Evolutionary conservation across 352 stramenopile genomes (phyloP), one percentile per base, ranked within the genome.

Genomic region (Phytophthora pseudosyringae): DNA sequence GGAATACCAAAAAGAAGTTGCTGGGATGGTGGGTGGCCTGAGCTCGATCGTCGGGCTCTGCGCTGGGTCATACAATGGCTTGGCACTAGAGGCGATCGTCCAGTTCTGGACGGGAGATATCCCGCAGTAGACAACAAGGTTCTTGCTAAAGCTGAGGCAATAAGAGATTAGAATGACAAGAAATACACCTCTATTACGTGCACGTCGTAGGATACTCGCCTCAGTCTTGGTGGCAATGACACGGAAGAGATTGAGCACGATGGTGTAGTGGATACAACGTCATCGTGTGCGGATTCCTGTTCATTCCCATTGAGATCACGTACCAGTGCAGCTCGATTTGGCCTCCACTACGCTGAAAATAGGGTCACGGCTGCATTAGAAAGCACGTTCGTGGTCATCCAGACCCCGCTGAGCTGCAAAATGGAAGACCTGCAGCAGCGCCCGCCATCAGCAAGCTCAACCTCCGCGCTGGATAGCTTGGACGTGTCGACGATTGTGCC

Each of bases 1-100:
- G 13, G 86, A 92, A 55, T 89, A 84, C 57, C 81, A 94, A 56
- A 90, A 90, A 57, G 86, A 94, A 57, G 76, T 89, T 12, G 86
- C 82, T 0, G 86, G 86, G 7, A 94, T 94, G 81, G 76, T 91
- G 35, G 83, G 78, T 13, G 80, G 81, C 3, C 64, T 94, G 6
- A 81, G 78, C 35, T 79, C 76, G n/a, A 91, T 94, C 55, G 68
- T 91, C 25, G 86, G 86, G 9, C 77, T 94, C 12, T 94, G 83
- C 47, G 68, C 72, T 12, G 86, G 86, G 13, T 94, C 83, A 5
- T 94, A 94, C 72, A 87, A 89, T 21, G 86, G 86, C 4, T 67
- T 94, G 2, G 78, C 81, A 18, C 54, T 94, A n/a, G 80, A 92
- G 59, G 85, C 77, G 13, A 57, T 92, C 18, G 63, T 91, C 12